phyloP scores from a whole-genome alignment of 2,329 filamentous ascomycete species.

The Fonsecaea pugnacius region DNA sequence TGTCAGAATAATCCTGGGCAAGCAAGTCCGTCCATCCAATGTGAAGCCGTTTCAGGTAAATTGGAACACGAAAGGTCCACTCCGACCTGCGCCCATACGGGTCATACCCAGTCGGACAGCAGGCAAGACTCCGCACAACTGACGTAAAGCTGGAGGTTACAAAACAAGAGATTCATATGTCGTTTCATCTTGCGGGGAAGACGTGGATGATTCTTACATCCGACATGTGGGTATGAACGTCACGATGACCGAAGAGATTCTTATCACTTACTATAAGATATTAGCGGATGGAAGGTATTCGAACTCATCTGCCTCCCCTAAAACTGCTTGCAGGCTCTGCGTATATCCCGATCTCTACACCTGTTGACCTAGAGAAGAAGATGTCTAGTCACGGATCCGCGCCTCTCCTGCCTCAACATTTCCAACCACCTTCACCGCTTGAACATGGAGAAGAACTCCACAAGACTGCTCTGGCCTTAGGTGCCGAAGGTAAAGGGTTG shows the following conservation, averaged over 20 bases:
- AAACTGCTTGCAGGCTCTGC: too few relatives aligned
- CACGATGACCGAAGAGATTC: not conserved
- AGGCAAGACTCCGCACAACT: not conserved
- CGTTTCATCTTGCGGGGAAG: not conserved
- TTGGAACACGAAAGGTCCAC: not conserved
- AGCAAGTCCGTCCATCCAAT: not conserved
- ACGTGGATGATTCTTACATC: not conserved
- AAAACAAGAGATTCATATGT: not conserved
- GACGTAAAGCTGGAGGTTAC: not conserved
- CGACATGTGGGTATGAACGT: not conserved
- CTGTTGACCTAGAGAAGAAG: not conserved
- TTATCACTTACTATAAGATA: not conserved
- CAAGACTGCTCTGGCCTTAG: not conserved
- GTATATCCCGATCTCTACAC: not conserved
- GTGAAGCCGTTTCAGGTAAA: not conserved
- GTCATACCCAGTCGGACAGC: not conserved
- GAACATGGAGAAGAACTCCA: slow-evolving; percentile 1
- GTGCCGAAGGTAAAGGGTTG: not conserved
- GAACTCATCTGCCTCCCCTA: not conserved
- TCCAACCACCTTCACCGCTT: not conserved
- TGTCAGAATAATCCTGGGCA: not conserved
- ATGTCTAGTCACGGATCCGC: slow-evolving; percentile 1
- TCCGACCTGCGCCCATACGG: not conserved
- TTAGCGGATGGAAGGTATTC: not conserved
- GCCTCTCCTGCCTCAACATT: not conserved